Evolutionary conservation across 768 basidiomycete species (phyloP).

Genomic region (Trametopsis cervina): DNA sequence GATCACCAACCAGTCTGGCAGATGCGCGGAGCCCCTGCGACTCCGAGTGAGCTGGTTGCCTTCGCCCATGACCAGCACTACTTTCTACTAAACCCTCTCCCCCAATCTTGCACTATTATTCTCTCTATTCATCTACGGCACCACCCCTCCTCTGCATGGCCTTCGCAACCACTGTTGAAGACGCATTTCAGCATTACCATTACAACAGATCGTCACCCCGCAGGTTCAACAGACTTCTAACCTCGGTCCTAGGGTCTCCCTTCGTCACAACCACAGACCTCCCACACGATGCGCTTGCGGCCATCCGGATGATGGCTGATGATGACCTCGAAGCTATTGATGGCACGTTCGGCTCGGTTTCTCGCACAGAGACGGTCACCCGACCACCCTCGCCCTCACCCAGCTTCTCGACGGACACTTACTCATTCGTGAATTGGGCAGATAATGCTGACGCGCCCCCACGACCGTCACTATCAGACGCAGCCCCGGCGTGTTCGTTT

Average conservation of each 20-base stretch:
- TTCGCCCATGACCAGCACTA: too few species aligned
- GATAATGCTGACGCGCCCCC: conserved; percentile 14
- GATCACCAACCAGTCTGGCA: too few species aligned
- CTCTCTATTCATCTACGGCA: too few species aligned
- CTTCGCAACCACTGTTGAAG: not conserved
- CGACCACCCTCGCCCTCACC: conserved; percentile 39
- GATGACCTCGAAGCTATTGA: conserved; percentile 18
- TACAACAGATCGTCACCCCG: conserved; percentile 14
- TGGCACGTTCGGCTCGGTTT: conserved; percentile 22
- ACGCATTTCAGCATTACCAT: not conserved
- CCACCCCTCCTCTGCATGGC: not conserved
- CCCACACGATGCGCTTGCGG: conserved; percentile 14
- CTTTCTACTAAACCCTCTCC: too few species aligned
- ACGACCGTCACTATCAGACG: conserved; percentile 27
- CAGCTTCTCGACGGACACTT: conserved; percentile 34
- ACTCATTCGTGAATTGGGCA: conserved; percentile 37
- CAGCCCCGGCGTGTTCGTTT: conserved; percentile 25
- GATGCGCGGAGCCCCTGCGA: too few species aligned
- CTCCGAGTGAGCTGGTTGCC: too few species aligned
- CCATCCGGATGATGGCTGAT: conserved; percentile 1
- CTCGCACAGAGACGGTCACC: conserved; percentile 23
- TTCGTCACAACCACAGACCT: conserved; percentile 25
- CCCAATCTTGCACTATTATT: too few species aligned
- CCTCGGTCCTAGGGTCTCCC: conserved; percentile 27
- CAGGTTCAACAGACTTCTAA: conserved; percentile 27